Base-by-base conservation (phyloP, 2,329 filamentous ascomycete genomes). In the Neodidymelliopsis sp. region DNA sequence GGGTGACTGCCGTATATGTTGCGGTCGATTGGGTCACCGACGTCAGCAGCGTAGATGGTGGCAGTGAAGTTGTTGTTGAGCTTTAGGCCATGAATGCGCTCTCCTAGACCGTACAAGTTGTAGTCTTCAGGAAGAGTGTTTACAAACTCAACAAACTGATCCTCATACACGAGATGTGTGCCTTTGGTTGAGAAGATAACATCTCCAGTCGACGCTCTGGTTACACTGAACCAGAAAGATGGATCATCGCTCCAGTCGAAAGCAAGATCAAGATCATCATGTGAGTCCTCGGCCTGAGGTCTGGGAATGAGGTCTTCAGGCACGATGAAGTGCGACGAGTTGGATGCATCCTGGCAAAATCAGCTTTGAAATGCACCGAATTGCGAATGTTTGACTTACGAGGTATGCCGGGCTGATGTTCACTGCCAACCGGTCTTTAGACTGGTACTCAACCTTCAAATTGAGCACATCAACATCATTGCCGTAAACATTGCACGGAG, bases 1-100 rank as follows among this genome's bases (percentile, higher is more conserved):
- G 90, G 87, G 59, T 94, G 90, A 29, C 78, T 81, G 6, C 90
- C 89, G 61, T 94, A 94, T 5, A 91, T 77, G 60, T 92, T 92
- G 10, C 62, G 54, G 52, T 84, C 84, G 28, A 85, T 81, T 5
- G 81, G 80, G 61, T 88, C 86, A 6, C 82, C 87, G 22, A 80
- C 80, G 70, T 92, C 88, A 12, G 86, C 85, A 22, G 85, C 83
- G 56, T 83, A 90, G 42, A 86, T 79, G 4, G 85, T 88, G 4
- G 87, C 81, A 1, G 87, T 91, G 42, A 85, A 78, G 63, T 91
- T 89, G 56, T 88, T 86, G 19, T 87, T 83, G n/a, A 93, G 77
- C 27, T 87, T 79, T 27, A 92, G 77, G 11, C 82, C 82, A 60
- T 88, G 86, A 23, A 92, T 89, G 1, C 83, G 81, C 72, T 92